Percentiles rank a stretch among this genome's conserved stretches.
These are phyloP conservation scores for Camelina laxa DNA, from an alignment of 345 rosid species.

Conservation along the genomic window DNA sequence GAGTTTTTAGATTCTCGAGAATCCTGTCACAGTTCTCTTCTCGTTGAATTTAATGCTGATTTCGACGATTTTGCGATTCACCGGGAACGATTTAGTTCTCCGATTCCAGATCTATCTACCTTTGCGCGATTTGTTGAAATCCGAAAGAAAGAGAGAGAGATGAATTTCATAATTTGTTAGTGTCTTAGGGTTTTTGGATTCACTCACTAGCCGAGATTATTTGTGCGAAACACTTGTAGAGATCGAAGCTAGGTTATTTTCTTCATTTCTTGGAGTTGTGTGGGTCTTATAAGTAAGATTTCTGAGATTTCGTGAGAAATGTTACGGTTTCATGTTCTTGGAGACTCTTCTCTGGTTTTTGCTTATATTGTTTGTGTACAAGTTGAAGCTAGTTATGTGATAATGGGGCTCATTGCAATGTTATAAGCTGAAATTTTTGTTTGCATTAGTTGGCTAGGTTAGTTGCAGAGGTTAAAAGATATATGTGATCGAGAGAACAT, in stretches of 20 bases:
- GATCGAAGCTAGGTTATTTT: conserved; percentile 7
- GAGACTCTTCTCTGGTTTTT: neutral
- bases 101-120: conserved; percentile 20
- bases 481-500: neutral
- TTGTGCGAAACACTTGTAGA: neutral
- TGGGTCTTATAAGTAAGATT: neutral
- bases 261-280: neutral
- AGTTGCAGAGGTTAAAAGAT: neutral
- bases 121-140: neutral
- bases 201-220: neutral
- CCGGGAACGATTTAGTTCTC: neutral
- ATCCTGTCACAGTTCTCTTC: neutral
- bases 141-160: too few relatives aligned
- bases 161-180: neutral
- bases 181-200: conserved; percentile 11
- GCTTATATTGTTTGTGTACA: neutral
- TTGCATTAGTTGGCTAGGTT: neutral
- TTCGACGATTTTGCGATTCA: neutral
- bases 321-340: neutral
- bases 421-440: neutral
- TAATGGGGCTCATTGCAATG: neutral
- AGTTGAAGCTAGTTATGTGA: neutral
- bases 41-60: neutral
- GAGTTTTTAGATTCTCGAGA: conserved; percentile 2
- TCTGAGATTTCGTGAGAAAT: neutral